Evolutionary conservation across 2,329 filamentous ascomycete species (phyloP), one percentile per base, ranked within the genome.

Genomic region (Neofusicoccum ribis): DNA sequence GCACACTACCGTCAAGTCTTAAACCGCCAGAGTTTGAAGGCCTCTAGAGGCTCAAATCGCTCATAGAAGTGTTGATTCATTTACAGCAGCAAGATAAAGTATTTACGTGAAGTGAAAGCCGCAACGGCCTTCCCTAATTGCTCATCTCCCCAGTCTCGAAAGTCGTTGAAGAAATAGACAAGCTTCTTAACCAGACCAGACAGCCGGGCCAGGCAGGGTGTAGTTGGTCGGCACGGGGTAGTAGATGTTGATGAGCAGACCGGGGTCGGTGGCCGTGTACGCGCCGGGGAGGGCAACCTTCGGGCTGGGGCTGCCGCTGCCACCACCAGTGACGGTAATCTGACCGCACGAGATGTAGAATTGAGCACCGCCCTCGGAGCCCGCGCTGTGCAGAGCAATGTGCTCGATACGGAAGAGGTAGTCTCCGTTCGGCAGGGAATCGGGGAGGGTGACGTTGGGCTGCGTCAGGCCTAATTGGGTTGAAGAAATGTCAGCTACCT

Each of bases 261-360:
- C 75, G 7, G 73, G 72, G 63, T 77, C 75, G 2, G 66, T 71
- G 5, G 69, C 69, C 61, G 68, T 71, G 77, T 73, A 81, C 69
- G 66, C 80, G 12, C 75, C 80, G 5, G 80, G 80, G 67, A 82
- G 81, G 51, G 74, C 70, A 14, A 77, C 77, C n/a, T 79, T 68
- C 2, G 78, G 77, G 0, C 69, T 65, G 1, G 80, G 79, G 5
- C 56, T 72, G 52, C 76, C 77, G 52, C 66, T 75, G 2, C 78
- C 78, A 20, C 74, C 73, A 9, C 76, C 76, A 12, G 72, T 74
- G 56, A 83, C 76, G 66, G 76, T 77, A 61, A 83, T 67, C 73
- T 83, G 81, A 0, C 78, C 79, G 69, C 81, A 83, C 3, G 75
- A 75, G 54, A 81, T 77, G 70, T 83, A 83, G 69, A 83, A 80